Percentiles rank a stretch among this genome's conserved stretches.
These are phyloP conservation scores for Lasiodiplodia theobromae DNA, from an alignment of 2,329 filamentous ascomycete genomes.

Conservation along the genomic window DNA sequence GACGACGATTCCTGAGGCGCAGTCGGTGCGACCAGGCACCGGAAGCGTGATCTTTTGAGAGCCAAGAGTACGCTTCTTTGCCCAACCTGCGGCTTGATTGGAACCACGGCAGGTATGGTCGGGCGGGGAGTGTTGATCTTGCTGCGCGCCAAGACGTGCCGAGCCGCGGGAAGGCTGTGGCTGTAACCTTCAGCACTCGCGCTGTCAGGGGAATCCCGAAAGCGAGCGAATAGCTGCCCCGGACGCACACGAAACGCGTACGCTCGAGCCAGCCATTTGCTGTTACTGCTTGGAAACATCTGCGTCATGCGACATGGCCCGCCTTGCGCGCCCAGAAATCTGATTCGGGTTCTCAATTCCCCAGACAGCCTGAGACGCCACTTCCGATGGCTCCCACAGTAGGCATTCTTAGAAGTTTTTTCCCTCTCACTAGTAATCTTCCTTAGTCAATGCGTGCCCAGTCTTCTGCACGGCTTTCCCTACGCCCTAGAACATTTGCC, in stretches of 20 bases:
- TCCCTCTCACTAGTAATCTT: background rate
- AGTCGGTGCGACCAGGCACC: conserved; percentile 13
- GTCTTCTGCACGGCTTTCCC: background rate
- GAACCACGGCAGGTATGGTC: conserved; percentile 17
- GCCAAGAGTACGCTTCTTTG: conserved; percentile 21
- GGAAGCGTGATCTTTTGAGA: conserved; percentile 1
- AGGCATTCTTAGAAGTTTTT: background rate
- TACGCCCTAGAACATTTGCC: background rate
- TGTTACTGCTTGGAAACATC: background rate
- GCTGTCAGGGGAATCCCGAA: conserved; percentile 16
- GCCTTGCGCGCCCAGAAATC: conserved; percentile 5
- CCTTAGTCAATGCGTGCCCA: background rate
- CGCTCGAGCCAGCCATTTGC: conserved; percentile 6
- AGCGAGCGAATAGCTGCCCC: conserved; percentile 5
- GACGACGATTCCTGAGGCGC: conserved; percentile 26
- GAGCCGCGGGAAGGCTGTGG: conserved; percentile 22
- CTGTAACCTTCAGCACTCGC: background rate
- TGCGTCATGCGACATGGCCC: conserved; percentile 11
- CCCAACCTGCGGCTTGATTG: conserved; percentile 3
- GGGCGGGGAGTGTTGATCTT: conserved; percentile 8
- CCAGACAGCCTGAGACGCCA: conserved; percentile 1
- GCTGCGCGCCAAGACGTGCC: conserved; percentile 13
- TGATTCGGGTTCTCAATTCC: background rate
- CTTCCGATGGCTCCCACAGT: background rate
- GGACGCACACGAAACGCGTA: conserved; percentile 10